Percentiles rank a stretch among this genome's conserved stretches.
phyloP scores from a whole-genome alignment of 2,329 filamentous ascomycete genomes.

The Xenosphaeropsis pyriputrescens region DNA sequence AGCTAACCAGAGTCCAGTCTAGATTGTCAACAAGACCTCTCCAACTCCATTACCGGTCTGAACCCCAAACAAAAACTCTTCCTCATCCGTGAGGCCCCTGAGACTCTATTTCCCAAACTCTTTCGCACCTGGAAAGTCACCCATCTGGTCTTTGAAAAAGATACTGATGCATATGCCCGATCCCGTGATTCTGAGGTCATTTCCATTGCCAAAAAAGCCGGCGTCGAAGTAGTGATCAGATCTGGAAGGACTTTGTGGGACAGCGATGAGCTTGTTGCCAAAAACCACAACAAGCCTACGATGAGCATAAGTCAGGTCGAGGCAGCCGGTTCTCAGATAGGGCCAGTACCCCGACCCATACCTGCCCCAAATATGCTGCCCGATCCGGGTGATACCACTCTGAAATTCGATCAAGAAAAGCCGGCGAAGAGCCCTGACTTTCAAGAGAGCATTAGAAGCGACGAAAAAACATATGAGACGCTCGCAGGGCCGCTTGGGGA shows the following conservation, averaged over 20 bases:
- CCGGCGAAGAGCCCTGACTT: conserved; percentile 22
- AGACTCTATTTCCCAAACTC: conserved; percentile 56
- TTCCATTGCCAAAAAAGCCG: conserved; percentile 44
- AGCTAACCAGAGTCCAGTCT: conserved; percentile 26
- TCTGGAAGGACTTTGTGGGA: conserved; percentile 61
- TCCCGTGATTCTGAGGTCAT: conserved; percentile 46
- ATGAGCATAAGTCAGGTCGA: conserved; percentile 61
- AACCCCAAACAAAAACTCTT: conserved; percentile 59
- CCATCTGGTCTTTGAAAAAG: conserved; percentile 66
- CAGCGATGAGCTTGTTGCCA: conserved; percentile 50
- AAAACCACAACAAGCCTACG: conserved; percentile 54
- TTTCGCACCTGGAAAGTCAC: conserved; percentile 62
- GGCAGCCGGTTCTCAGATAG: conserved; percentile 45
- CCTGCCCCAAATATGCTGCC: conserved; percentile 40
- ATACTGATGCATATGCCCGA: conserved; percentile 59
- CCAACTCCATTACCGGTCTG: conserved; percentile 48
- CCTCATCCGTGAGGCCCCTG: conserved; percentile 56
- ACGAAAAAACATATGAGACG: conserved; percentile 40
- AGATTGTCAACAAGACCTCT: conserved; percentile 61
- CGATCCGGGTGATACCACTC: conserved; percentile 25
- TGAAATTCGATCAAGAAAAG: conserved; percentile 41
- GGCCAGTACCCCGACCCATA: conserved; percentile 44
- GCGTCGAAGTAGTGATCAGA: conserved; percentile 43
- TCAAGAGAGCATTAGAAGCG: conserved; percentile 34
- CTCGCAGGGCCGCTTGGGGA: conserved; percentile 54